phyloP scores from a whole-genome alignment of 2,329 filamentous ascomycete species.

The Cordyceps fumosorosea region DNA sequence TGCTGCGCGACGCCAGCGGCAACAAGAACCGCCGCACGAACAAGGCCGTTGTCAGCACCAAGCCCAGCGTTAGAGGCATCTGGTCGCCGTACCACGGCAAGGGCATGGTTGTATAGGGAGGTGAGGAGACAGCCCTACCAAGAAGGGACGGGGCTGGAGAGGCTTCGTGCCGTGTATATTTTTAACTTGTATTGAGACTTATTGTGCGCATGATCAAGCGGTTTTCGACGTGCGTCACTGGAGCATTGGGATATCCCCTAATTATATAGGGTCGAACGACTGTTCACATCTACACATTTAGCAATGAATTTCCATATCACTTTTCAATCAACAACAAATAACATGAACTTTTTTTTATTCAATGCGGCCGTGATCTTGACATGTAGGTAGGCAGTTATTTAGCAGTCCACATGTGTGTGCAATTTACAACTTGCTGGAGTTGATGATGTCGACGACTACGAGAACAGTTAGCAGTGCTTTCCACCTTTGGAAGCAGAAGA shows the following conservation, averaged over 20 bases:
- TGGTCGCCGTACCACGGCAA: constrained; percentile 65
- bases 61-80: constrained; percentile 60
- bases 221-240: constrained; percentile 9
- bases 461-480: constrained; percentile 14
- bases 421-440: constrained; percentile 40
- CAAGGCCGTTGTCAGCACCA: constrained; percentile 59
- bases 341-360: background rate
- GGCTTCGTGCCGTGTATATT: constrained; percentile 10
- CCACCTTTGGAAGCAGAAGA: background rate
- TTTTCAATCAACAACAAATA: background rate
- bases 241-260: constrained; percentile 10
- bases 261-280: constrained; percentile 8
- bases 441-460: constrained; percentile 54
- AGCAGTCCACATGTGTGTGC: constrained; percentile 1
- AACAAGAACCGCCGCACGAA: constrained; percentile 61
- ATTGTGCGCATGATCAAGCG: constrained; percentile 6
- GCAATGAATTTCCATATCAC: constrained; percentile 6
- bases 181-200: constrained; percentile 7
- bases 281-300: constrained; percentile 10
- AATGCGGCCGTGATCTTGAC: background rate
- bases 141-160: constrained; percentile 2
- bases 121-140: constrained; percentile 16
- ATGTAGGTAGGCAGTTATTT: constrained; percentile 15
- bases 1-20: constrained; percentile 67
- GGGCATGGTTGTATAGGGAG: constrained; percentile 42